A percentile compares a stretch with the other conserved stretches of the same genome.
Evolutionary conservation across 176 grass and related monocot species (phyloP).

Genomic region (Oropetium thomaeum): DNA sequence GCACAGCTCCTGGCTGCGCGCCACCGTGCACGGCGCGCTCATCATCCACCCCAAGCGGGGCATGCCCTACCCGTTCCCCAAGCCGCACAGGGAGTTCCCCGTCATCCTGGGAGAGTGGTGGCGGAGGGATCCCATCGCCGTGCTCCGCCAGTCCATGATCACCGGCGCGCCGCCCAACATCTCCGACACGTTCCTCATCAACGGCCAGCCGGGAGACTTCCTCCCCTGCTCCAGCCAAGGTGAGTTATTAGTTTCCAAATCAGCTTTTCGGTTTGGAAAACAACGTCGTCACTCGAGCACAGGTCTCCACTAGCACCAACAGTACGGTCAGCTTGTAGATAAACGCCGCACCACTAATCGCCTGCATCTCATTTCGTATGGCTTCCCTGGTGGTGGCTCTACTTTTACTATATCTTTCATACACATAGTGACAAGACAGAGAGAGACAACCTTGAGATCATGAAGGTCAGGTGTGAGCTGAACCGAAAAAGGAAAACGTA

Average conservation of each 20-base stretch:
- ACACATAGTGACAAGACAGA: background rate
- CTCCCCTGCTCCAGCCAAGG: slow-evolving; percentile 72
- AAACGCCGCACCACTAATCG: background rate
- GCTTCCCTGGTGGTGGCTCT: background rate
- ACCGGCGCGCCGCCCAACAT: slow-evolving; percentile 80
- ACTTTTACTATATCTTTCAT: background rate
- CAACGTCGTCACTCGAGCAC: background rate
- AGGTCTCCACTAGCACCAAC: slow-evolving; percentile 17
- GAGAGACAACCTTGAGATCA: background rate
- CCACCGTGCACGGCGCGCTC: slow-evolving; percentile 82
- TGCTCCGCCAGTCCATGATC: slow-evolving; percentile 59
- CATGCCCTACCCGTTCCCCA: slow-evolving; percentile 59
- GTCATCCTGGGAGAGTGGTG: slow-evolving; percentile 88
- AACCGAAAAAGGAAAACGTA: background rate
- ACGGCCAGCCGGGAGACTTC: slow-evolving; percentile 86
- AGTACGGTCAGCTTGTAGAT: background rate
- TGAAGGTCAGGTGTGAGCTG: background rate
- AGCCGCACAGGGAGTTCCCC: slow-evolving; percentile 58
- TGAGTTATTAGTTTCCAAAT: background rate
- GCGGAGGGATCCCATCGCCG: slow-evolving; percentile 60
- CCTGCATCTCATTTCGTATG: background rate
- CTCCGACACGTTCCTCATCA: slow-evolving; percentile 74
- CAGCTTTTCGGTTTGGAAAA: slow-evolving; percentile 33
- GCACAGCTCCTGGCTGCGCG: slow-evolving; percentile 79
- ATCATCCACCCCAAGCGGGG: slow-evolving; percentile 67